Evolutionary conservation across 2,329 filamentous ascomycete species (phyloP), one percentile per base, ranked within the genome.

Genomic region (Fusarium pseudoanthophilum): DNA sequence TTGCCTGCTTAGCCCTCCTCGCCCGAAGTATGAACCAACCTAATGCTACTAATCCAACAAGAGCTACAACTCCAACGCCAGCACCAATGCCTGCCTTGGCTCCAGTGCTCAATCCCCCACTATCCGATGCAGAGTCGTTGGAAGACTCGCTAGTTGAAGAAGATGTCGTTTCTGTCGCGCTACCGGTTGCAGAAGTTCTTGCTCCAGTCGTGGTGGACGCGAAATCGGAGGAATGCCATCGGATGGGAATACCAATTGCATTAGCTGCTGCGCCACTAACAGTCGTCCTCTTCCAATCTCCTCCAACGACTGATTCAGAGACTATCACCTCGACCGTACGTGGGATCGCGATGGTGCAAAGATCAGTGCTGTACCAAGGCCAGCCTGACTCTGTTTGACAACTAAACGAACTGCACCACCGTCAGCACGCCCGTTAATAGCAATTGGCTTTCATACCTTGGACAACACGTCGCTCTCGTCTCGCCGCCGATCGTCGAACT

Each of bases 361-460:
- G 59, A 32, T 64, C 63, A 42, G 63, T 65, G 48, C 59, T 65
- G 28, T 65, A 65, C 63, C 63, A 65, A n/a, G 63, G 63, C 48
- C 48, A 65, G 1, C 28, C 24, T 7, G 13, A 21, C n/a, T 65
- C 63, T 5, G 24, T 65, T 9, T 65, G 63, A 16, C 59, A 65
- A 42, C n/a, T 64, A 21, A 65, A 64, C 18, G 48, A 56, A 46
- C 62, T 65, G 4, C 2, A 48, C 13, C 48, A 9, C 28, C 4
- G 62, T 65, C 46, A 65, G 62, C 16, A 8, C 15, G 26, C 2
- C 9, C 11, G 0, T 34, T 4, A 18, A 21, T 11, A 24, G 9
- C 15, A 9, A 46, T 46, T 28, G 5, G 0, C 9, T 15, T 14
- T 34, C 32, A 0, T 45, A 64, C 59, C 62, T 64, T 26, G 59